Evolutionary conservation across 2,329 filamentous ascomycete species (phyloP).

Genomic region (Verticillium isaacii): DNA sequence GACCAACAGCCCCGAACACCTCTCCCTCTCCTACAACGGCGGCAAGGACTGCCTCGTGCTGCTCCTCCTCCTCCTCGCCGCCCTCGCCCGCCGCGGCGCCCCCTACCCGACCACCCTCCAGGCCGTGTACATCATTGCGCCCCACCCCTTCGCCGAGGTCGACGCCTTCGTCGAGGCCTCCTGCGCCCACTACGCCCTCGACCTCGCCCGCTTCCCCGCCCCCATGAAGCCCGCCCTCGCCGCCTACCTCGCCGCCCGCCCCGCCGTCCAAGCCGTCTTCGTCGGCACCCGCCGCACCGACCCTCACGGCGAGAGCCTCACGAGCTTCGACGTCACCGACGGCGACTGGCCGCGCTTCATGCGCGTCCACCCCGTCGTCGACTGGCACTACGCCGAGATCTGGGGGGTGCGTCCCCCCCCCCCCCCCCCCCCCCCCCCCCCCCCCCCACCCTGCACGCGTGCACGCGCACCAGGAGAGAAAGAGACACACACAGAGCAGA

Average conservation of each 20-base stretch:
- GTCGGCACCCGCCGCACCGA: conserved; percentile 88
- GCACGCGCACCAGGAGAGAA: too few species aligned
- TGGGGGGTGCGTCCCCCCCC: conserved; percentile 68
- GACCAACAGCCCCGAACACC: conserved; percentile 58
- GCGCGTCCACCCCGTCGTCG: conserved; percentile 90
- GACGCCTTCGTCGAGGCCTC: conserved; percentile 75
- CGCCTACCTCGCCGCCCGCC: conserved; percentile 64
- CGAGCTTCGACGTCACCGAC: conserved; percentile 84
- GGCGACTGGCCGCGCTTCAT: conserved; percentile 87
- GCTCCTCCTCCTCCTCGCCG: conserved; percentile 77
- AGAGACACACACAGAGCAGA: neutral
- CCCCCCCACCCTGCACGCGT: too few species aligned
- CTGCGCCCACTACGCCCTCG: conserved; percentile 65
- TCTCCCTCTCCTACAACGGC: conserved; percentile 93
- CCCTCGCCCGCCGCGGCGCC: conserved; percentile 33
- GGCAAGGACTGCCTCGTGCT: conserved; percentile 97
- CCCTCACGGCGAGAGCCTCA: conserved; percentile 76
- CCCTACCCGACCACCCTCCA: conserved; percentile 51
- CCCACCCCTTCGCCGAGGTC: conserved; percentile 79
- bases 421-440: too few species aligned
- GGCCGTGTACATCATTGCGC: conserved; percentile 83
- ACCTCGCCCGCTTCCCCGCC: conserved; percentile 67
- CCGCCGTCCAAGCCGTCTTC: conserved; percentile 70
- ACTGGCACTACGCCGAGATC: conserved; percentile 95
- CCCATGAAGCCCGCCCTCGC: conserved; percentile 80